Base-by-base conservation (phyloP, 768 basidiomycete genomes). In the Mycena albidolilacea region DNA sequence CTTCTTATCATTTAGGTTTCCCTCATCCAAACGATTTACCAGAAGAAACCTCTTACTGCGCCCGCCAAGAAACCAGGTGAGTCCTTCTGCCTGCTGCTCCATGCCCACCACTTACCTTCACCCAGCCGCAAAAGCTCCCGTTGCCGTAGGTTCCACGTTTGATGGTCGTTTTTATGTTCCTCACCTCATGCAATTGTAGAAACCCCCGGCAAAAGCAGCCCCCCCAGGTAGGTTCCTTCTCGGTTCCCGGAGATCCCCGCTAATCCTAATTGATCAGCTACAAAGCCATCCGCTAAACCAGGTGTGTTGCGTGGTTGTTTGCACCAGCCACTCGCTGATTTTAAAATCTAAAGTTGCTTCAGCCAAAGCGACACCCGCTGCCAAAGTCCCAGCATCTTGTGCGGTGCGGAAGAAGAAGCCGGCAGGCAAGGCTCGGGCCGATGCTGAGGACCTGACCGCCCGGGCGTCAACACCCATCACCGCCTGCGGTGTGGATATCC, bases 51-150 rank as follows among this genome's bases (percentile, higher is more conserved):
- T n/a, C n/a, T n/a, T n/a, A n/a, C 23, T 55, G 15, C 54, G 30
- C 54, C 54, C 54, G 57, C 37, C 57, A 59, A 38, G 37, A 59
- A 38, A 59, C 57, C 57, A 59, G 57, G 57, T 59, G 37, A 55
- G 12, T 55, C n/a, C n/a, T n/a, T n/a, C n/a, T 55, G 54, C 54
- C 54, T n/a, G n/a, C n/a, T n/a, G n/a, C n/a, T n/a, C n/a, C n/a
- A n/a, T n/a, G n/a, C n/a, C n/a, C n/a, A n/a, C n/a, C n/a, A n/a
- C n/a, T n/a, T n/a, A n/a, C n/a, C n/a, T n/a, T n/a, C n/a, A n/a
- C n/a, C n/a, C n/a, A n/a, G n/a, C n/a, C n/a, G n/a, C n/a, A n/a
- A 55, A 55, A 55, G 54, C 54, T 30, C 23, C 54, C 11, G 21
- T 55, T 10, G 54, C 54, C 35, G 54, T 39, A 59, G 37, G 57